These are phyloP conservation scores for Myxozyma geophila DNA, from an alignment of 805 yeast species.

Conservation along the genomic window DNA sequence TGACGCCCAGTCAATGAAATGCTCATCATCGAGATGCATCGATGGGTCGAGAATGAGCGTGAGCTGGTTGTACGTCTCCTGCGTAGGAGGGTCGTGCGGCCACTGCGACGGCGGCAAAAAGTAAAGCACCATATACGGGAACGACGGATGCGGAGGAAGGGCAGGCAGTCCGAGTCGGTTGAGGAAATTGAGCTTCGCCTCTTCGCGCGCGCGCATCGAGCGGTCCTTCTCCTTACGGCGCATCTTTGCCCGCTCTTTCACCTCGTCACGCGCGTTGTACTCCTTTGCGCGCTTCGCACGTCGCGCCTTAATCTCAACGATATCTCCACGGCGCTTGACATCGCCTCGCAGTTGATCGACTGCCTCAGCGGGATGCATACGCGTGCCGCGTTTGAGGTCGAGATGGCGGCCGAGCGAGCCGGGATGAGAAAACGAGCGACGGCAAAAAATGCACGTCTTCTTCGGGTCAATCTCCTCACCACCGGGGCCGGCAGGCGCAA, in stretches of 20 bases:
- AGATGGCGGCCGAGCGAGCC: constrained; percentile 66
- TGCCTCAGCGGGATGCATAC: constrained; percentile 55
- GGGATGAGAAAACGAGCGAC: constrained; percentile 57
- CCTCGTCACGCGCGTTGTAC: constrained; percentile 55
- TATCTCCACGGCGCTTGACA: constrained; percentile 59
- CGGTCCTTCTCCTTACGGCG: constrained; percentile 55
- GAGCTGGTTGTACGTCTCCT: constrained; percentile 50
- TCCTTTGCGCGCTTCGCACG: constrained; percentile 50
- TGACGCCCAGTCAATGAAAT: constrained; percentile 45
- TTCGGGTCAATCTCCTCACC: constrained; percentile 39
- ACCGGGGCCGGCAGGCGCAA: constrained; percentile 12
- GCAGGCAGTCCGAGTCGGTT: constrained; percentile 48
- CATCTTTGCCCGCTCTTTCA: constrained; percentile 52
- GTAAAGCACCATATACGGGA: constrained; percentile 55
- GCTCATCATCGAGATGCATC: constrained; percentile 31
- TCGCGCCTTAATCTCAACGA: constrained; percentile 49
- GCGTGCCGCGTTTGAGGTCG: constrained; percentile 59
- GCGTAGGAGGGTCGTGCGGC: constrained; percentile 61
- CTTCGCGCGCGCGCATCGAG: constrained; percentile 49
- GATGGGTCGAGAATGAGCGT: constrained; percentile 40
- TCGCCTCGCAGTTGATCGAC: constrained; percentile 54
- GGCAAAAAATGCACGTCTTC: constrained; percentile 57
- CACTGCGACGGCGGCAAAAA: constrained; percentile 47
- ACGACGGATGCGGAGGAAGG: constrained; percentile 53
- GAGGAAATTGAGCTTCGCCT: constrained; percentile 47